Evolutionary conservation across 306 rosid genomes (phyloP), one percentile per base, ranked within the genome.

Genomic region (Albizia julibrissin): DNA sequence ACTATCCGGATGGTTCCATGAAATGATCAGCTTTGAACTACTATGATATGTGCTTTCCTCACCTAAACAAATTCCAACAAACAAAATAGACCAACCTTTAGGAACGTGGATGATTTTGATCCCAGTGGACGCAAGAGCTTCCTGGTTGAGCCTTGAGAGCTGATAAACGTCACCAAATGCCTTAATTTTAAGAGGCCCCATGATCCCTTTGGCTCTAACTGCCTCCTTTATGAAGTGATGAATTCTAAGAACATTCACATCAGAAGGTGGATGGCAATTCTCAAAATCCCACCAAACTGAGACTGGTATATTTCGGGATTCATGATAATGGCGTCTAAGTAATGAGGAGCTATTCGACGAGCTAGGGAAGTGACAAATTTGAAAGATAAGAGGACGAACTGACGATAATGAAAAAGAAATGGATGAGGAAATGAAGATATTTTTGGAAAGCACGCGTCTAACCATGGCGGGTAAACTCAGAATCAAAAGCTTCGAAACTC

Each of bases 281-380:
- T 95, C 94, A 69, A 95, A 91, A 85, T 95, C 99, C 99, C 98
- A 95, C 99, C 99, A 95, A 3, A 94, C 98, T 3, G 94, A 88
- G 76, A 93, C 96, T 89, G 88, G 89, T 39, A 92, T 93, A 58
- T 78, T 82, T 14, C 88, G 86, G 3, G 88, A 86, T 10, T 91
- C 99, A 12, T 90, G 92, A 1, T 91, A 95, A 1, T 40, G 84
- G 10, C 88, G 88, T 68, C 87, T 81, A 65, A 75, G 67, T 6
- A 54, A 76, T 0, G 65, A 72, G 1, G 76, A 59, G 64, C 26
- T 33, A 39, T 58, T 44, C 11, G 82, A 79, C 34, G 85, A 84
- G 66, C 7, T 22, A 22, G 31, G 1, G 16, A 11, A 59, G 66
- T 59, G 66, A 24, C 66, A 59, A 22, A 62, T 26, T 12, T 13